Evolutionary conservation across 306 rosid genomes (phyloP).

Genomic region (Clitoria ternatea): DNA sequence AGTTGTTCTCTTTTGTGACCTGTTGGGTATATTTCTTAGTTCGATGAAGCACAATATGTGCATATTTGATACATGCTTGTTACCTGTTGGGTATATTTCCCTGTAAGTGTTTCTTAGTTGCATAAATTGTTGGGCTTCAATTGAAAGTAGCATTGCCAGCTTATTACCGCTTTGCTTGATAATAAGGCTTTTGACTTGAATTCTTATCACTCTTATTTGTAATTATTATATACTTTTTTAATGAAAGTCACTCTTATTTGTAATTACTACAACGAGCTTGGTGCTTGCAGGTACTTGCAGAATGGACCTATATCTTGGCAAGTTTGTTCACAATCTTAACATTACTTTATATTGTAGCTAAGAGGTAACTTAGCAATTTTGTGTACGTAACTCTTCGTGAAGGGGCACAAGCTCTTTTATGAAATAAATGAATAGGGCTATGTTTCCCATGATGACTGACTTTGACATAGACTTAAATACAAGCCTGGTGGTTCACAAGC

Average conservation of each 20-base stretch:
- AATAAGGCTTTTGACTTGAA: neutral
- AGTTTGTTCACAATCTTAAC: conserved; percentile 36
- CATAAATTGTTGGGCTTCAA: neutral
- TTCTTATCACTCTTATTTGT: too few species aligned
- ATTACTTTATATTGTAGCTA: conserved; percentile 37
- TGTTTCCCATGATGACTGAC: conserved; percentile 15
- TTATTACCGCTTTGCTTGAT: neutral
- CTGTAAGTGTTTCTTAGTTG: conserved; percentile 49
- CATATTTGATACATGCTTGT: too few species aligned
- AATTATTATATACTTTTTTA: too few species aligned
- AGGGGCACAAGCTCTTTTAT: conserved; percentile 9
- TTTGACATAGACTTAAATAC: conserved; percentile 31
- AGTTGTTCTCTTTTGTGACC: too few species aligned
- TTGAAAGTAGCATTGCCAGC: neutral
- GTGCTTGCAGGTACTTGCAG: conserved; percentile 74
- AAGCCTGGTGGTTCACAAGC: conserved; percentile 41
- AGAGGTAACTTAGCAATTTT: conserved; percentile 43
- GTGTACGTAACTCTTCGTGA: neutral
- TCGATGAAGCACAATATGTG: too few species aligned
- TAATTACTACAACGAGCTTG: conserved; percentile 4
- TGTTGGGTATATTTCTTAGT: too few species aligned
- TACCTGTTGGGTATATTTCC: too few species aligned
- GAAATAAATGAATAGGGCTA: too few species aligned
- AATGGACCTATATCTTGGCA: conserved; percentile 48
- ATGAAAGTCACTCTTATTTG: neutral